These are phyloP conservation scores for Irpex sp. DNA, from an alignment of 1,284 basidiomycete genomes.

Conservation along the genomic window DNA sequence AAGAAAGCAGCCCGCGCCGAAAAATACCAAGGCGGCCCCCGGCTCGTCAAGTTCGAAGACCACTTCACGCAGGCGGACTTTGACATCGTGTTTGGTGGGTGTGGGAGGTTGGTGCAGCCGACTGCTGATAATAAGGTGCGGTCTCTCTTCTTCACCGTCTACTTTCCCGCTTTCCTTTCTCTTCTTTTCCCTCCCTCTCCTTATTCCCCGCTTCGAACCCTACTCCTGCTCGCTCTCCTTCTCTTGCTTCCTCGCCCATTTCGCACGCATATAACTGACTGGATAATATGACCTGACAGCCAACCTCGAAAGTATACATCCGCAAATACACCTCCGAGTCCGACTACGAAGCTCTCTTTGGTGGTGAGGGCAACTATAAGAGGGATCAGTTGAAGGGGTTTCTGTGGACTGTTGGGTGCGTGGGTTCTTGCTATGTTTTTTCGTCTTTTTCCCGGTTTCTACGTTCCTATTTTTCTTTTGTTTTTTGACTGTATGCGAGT, in stretches of 20 bases:
- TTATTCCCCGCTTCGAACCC: no score
- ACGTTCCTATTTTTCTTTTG: no score
- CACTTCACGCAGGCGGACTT: constrained; percentile 8
- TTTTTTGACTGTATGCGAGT: no score
- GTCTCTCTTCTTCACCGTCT: no score
- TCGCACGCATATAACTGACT: no score
- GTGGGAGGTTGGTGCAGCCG: constrained; percentile 5
- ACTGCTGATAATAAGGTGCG: constrained; percentile 6
- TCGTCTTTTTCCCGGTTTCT: no score
- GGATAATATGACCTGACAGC: no score
- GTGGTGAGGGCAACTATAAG: constrained; percentile 16
- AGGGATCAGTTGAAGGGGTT: constrained; percentile 21
- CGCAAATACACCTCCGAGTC: constrained; percentile 29
- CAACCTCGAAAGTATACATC: constrained; percentile 10
- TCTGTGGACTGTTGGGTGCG: constrained; percentile 13
- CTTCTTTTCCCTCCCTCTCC: no score
- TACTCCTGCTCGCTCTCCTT: no score
- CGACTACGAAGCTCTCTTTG: constrained; percentile 34
- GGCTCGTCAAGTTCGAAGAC: constrained; percentile 7
- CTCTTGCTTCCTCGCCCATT: no score
- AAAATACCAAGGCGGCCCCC: constrained; percentile 34
- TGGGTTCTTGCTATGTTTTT: no score
- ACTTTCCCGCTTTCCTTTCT: no score
- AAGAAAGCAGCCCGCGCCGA: constrained; percentile 40
- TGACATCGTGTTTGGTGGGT: constrained; percentile 5